Evolutionary conservation across 2,329 filamentous ascomycete species (phyloP).

Genomic region (Balansia obtecta): DNA sequence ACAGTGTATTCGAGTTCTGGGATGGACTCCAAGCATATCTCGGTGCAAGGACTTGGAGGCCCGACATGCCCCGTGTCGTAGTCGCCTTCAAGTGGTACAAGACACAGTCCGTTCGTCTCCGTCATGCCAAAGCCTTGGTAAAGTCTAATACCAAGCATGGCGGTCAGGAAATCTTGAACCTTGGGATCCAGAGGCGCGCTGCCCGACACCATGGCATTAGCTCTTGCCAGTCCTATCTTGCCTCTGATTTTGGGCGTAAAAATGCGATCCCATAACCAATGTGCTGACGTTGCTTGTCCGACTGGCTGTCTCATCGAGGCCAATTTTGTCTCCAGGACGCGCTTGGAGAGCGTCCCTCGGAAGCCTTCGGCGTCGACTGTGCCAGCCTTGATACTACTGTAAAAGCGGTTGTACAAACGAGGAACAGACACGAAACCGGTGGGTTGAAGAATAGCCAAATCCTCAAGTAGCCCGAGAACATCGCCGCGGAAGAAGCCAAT

Average conservation of each 20-base stretch:
- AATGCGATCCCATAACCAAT: constrained; percentile 70
- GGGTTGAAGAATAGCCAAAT: constrained; percentile 76
- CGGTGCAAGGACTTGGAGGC: constrained; percentile 50
- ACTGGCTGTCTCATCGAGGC: constrained; percentile 60
- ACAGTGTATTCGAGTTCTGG: constrained; percentile 89
- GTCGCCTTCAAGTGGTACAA: constrained; percentile 59
- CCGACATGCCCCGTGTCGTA: constrained; percentile 73
- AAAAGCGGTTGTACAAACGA: constrained; percentile 82
- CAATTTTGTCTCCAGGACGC: constrained; percentile 68
- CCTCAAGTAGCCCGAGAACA: constrained; percentile 72
- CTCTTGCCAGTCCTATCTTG: constrained; percentile 66
- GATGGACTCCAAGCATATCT: constrained; percentile 72
- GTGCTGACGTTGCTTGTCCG: constrained; percentile 62
- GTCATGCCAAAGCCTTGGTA: constrained; percentile 88
- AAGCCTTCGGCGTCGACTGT: constrained; percentile 71
- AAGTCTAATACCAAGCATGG: constrained; percentile 68
- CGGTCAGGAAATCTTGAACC: constrained; percentile 76
- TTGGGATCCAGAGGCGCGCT: constrained; percentile 83
- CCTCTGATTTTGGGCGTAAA: constrained; percentile 79
- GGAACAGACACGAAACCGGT: constrained; percentile 85
- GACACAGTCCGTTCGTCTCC: constrained; percentile 72
- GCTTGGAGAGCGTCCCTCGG: constrained; percentile 67
- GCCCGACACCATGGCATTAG: constrained; percentile 66
- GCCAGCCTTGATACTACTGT: constrained; percentile 63
- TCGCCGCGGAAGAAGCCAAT: constrained; percentile 95